phyloP scores from a whole-genome alignment of 345 rosid species.

The Ceriops decandra region DNA sequence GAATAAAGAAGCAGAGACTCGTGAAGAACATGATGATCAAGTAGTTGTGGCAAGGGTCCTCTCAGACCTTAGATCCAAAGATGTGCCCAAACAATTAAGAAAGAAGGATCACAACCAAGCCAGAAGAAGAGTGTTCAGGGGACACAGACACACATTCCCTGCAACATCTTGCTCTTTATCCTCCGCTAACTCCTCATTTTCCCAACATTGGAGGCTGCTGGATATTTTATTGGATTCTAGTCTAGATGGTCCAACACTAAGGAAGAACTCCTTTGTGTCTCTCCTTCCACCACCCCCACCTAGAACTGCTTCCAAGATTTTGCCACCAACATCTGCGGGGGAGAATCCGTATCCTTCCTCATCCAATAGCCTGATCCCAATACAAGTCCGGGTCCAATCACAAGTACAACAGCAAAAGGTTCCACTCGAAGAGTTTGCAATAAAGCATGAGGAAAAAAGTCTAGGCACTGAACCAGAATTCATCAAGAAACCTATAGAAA shows the following conservation, averaged over 20 bases:
- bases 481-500: slow-evolving; percentile 27
- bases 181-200: slow-evolving; percentile 17
- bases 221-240: slow-evolving; percentile 43
- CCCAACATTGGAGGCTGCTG: slow-evolving; percentile 43
- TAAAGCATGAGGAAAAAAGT: slow-evolving; percentile 36
- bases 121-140: slow-evolving; percentile 46
- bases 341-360: slow-evolving; percentile 2
- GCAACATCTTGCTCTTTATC: slow-evolving; percentile 22
- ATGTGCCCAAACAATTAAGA: slow-evolving; percentile 34
- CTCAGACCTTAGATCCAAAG: slow-evolving; percentile 48
- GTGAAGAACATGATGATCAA: slow-evolving; percentile 55
- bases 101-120: slow-evolving; percentile 46
- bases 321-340: slow-evolving; percentile 25
- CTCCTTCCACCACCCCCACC: slow-evolving; percentile 51
- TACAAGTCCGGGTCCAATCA: slow-evolving; percentile 27
- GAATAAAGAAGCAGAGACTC: slow-evolving; percentile 30
- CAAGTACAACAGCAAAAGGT: slow-evolving; percentile 16
- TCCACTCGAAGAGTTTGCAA: slow-evolving; percentile 19
- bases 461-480: slow-evolving; percentile 19
- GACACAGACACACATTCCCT: slow-evolving; percentile 15
- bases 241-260: slow-evolving; percentile 25
- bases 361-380: slow-evolving; percentile 14
- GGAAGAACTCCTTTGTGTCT: slow-evolving; percentile 43
- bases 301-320: slow-evolving; percentile 41
- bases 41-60: slow-evolving; percentile 52